phyloP scores from a whole-genome alignment of 2,329 filamentous ascomycete genomes.

The Hymenoscyphus fraxineus region DNA sequence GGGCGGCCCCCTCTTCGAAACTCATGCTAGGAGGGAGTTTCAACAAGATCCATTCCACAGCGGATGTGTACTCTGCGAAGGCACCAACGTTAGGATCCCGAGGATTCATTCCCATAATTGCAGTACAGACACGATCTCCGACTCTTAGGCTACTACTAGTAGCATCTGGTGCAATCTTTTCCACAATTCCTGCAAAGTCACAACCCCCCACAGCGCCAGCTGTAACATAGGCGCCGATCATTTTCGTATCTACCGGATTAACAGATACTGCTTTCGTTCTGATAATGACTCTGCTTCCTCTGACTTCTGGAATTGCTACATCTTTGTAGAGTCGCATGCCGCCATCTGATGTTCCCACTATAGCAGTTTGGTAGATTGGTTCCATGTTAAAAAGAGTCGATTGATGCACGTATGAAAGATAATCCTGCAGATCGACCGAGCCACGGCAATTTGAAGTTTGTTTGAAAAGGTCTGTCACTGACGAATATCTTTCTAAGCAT shows the following conservation, averaged over 20 bases:
- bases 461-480: no score
- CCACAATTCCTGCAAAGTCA: not conserved
- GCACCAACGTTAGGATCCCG: conserved; percentile 34
- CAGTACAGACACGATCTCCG: conserved; percentile 21
- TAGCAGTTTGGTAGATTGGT: not conserved
- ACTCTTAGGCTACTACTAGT: not conserved
- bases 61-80: conserved; percentile 41
- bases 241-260: conserved; percentile 1
- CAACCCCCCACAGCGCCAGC: not conserved
- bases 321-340: not conserved
- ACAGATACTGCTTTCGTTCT: not conserved
- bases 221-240: not conserved
- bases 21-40: conserved; percentile 33
- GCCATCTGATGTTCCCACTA: not conserved
- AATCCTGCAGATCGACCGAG: no score
- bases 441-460: no score
- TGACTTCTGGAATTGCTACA: not conserved
- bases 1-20: conserved; percentile 34
- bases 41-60: conserved; percentile 40
- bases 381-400: no score
- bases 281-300: not conserved
- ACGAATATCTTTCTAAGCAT: no score
- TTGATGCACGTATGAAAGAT: no score
- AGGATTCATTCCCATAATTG: conserved; percentile 8
- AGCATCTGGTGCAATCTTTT: not conserved